Percentiles rank a stretch among this genome's conserved stretches.
These are phyloP conservation scores for Saturnispora galanensis DNA, from an alignment of 805 yeast genomes.

Conservation along the genomic window DNA sequence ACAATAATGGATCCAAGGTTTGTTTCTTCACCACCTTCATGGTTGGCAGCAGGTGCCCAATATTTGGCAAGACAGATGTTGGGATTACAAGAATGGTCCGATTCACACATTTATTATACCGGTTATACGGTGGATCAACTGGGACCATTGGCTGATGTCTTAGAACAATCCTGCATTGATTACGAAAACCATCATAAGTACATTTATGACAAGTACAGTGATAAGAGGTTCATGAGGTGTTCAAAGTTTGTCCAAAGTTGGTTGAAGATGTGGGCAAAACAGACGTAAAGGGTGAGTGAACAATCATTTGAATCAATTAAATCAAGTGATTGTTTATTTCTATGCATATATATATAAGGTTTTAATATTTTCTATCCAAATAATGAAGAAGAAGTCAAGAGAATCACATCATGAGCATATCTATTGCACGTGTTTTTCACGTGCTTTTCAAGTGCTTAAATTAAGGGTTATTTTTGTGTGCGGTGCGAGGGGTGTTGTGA, in stretches of 20 bases:
- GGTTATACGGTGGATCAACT: constrained; percentile 86
- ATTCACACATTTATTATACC: constrained; percentile 78
- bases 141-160: constrained; percentile 61
- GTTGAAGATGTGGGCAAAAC: constrained; percentile 4
- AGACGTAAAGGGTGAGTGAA: background rate
- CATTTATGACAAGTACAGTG: constrained; percentile 82
- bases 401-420: too few species aligned
- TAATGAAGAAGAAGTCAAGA: too few species aligned
- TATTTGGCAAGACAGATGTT: constrained; percentile 64
- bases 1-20: constrained; percentile 66
- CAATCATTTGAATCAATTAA: background rate
- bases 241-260: constrained; percentile 68
- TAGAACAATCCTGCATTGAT: constrained; percentile 58
- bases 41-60: constrained; percentile 80
- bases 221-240: constrained; percentile 71
- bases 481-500: background rate
- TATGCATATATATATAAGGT: too few species aligned
- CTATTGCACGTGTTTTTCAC: constrained; percentile 2
- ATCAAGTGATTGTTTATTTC: background rate
- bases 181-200: constrained; percentile 62
- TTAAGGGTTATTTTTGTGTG: background rate
- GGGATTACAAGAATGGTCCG: constrained; percentile 75
- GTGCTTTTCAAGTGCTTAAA: constrained; percentile 1
- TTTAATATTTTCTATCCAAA: too few species aligned
- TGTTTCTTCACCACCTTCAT: constrained; percentile 61